Base-by-base conservation (phyloP, 2,329 filamentous ascomycete species). In the Sarocladium kiliense region DNA sequence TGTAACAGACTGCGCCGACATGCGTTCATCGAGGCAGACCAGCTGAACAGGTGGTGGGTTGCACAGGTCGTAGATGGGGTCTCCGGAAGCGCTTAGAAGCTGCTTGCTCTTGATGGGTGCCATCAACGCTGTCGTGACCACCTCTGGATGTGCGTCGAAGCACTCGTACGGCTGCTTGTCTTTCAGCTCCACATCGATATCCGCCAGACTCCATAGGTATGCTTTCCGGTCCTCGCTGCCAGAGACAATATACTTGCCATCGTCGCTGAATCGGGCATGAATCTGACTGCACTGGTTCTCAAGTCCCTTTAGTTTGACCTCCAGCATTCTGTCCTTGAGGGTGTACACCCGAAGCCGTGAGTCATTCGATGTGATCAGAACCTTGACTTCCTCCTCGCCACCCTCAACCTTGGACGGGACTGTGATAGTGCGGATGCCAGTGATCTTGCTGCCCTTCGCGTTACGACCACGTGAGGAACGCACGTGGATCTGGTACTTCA, bases 361-460 rank as follows among this genome's bases (percentile, higher is more conserved):
- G 67, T 99, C 94, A 63, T 97, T 99, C 61, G 92, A 97, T 1
- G 91, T 96, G 56, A 99, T 85, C 6, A 99, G 76, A 2, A 99
- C 76, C 64, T 95, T 96, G 53, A 90, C 80, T 54, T 92, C 87
- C 34, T 80, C 80, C 12, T 71, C 68, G 7, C 68, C 51, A 7
- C 61, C 67, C 11, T 54, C 41, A 3, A 25, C 18, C 34, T 53
- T 53, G 2, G 61, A 45, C 2, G 85, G 84, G 50, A 84, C 76
- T 16, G 74, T 71, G 60, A 87, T 85, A 0, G 91, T 88, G 64
- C 93, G 86, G 54, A 99, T 96, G 6, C 91, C 92, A 0, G 94
- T 97, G 62, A 99, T 96, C 68, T 99, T 99, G 74, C 91, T 96
- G 5, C 93, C 93, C 68, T 96, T 97, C 3, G 92, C 88, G 65